Base-by-base conservation (phyloP, 495 filamentous ascomycete species). In the Staphylotrichum tortipilum region DNA sequence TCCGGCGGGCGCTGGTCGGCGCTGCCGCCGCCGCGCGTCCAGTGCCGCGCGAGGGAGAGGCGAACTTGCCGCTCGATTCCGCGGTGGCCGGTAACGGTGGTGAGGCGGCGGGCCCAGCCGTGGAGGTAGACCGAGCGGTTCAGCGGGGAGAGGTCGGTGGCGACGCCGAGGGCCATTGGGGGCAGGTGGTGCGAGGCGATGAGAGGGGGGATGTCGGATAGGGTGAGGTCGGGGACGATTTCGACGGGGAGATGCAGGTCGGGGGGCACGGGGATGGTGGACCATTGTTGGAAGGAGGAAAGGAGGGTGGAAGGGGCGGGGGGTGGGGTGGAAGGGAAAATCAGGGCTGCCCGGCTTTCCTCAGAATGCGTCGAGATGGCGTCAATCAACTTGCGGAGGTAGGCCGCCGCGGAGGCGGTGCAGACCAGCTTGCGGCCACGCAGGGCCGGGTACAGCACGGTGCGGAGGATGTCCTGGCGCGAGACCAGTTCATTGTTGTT, bases 311-410 rank as follows among this genome's bases (percentile, higher is more conserved):
- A 53, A 1, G 21, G 39, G 2, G 37, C 4, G 3, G 24, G 12
- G 6, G 24, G 24, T 30, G 44, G 11, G 8, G 26, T 24, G 0
- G 55, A 33, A 4, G 60, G 58, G 12, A 73, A 52, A 14, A 73
- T 57, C 1, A 67, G 21, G 8, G 45, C 17, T 7, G 64, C 66
- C 18, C 71, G 56, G 4, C 22, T 38, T 15, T 70, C 68, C 46
- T 74, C 71, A 1, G 62, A 70, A 29, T 56, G 47, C 0, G 63
- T 69, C 0, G 66, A 63, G 4, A 74, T 65, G 21, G 68, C 60
- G 24, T 41, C 57, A 30, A 74, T 64, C 31, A 74, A 57, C 26
- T 62, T 54, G 35, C 62, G 63, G 41, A 73, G 71, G 33, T 70
- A 66, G 11, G 54, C 44, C 14, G 64, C 64, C 2, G 68, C 71